Evolutionary conservation across 768 basidiomycete genomes (phyloP), one percentile per base, ranked within the genome.

Genomic region (Mycena crocata): DNA sequence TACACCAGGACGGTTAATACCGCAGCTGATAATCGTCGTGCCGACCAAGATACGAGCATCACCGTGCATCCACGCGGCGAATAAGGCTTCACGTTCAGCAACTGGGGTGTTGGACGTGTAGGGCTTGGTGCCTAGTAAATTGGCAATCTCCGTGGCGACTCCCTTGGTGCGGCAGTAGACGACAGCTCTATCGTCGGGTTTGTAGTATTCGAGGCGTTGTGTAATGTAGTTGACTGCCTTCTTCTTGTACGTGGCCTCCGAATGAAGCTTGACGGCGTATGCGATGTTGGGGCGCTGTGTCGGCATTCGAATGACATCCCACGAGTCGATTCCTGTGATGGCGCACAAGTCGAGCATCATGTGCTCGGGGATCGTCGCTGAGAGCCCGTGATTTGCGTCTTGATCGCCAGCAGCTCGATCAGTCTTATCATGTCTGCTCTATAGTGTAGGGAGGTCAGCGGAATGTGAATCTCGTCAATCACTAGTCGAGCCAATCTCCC

Each of bases 391-490:
- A 45, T n/a, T 19, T 45, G 44, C 2, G 23, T 24, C n/a, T 45
- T 21, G 44, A 30, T 6, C n/a, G 12, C 32, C 12, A 48, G 32
- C 6, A 50, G 14, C 32, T n/a, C 24, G 34, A 60, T 14, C 2
- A 60, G 13, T n/a, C 15, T 24, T 12, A 8, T 13, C 46, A 60
- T 49, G 2, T 28, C 12, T 23, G 49, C 46, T n/a, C 58, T 30
- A 24, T 49, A 60, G 17, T 26, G 24, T 8, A 5, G 5, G 4
- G 58, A 2, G 2, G 58, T 60, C 15, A 60, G 3, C 2, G 17
- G 32, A n/a, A 60, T 48, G 45, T 50, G 44, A 2, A 34, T 34
- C 32, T 59, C 57, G 30, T 59, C 57, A 40, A 48, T n/a, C 14
- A 59, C n/a, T 6, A 48, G 10, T 3, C 57, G 45, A 13, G 42